Base-by-base conservation (phyloP, 2,329 filamentous ascomycete genomes). In the Colletotrichum sp. region DNA sequence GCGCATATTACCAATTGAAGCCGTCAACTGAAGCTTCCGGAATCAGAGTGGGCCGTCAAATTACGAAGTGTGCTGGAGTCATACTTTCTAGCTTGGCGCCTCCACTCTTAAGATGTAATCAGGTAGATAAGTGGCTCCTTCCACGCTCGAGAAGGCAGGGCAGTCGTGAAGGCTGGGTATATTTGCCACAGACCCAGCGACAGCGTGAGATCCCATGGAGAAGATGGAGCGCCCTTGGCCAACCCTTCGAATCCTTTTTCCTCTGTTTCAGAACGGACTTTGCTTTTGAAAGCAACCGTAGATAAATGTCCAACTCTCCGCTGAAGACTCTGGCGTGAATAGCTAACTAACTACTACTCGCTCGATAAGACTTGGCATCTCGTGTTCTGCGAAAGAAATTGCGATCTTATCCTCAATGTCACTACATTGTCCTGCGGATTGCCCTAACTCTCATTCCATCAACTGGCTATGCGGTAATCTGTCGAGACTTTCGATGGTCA, bases 381-480 rank as follows among this genome's bases (percentile, higher is more conserved):
- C 5, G 36, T 38, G 36, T 38, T 38, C 36, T 9, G 15, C 36
- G 36, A 38, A 38, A 38, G 15, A 18, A 38, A 18, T 38, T 38
- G 36, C 15, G 15, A 38, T 38, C 36, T 38, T 18, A 43, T 43
- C 8, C 38, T n/a, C 18, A 16, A n/a, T 3, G 38, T n/a, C 16
- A n/a, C 8, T 43, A n/a, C 16, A 16, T 10, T 43, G 38, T 43
- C 8, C 38, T 43, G 16, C 38, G 38, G 38, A 43, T 43, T 43
- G 38, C 76, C 26, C 74, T 70, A 4, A 76, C 71, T 24, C 60
- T 61, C 66, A 77, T 77, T 6, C 58, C 66, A 55, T 78, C 77
- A 26, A 77, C 58, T 6, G 77, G 76, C 16, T 73, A 69, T 18
- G 77, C 65, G 21, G 78, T 78, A 7, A 78, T 71, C 18, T 74